A percentile compares a stretch with the other conserved stretches of the same genome.
Evolutionary conservation across 805 yeast species (phyloP).

Genomic region (Blastobotrys robertii): DNA sequence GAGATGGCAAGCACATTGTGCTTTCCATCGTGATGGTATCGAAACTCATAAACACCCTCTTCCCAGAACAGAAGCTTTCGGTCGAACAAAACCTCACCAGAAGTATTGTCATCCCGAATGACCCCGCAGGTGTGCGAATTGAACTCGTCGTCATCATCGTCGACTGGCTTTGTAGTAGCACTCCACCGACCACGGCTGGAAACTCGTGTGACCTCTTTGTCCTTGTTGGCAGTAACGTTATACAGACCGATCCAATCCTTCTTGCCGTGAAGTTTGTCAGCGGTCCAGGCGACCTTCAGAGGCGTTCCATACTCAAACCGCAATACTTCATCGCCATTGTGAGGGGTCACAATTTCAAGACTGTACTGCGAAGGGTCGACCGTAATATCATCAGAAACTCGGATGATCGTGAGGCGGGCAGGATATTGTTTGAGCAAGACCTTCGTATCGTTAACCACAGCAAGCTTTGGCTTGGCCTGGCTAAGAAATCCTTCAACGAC

Average conservation of each 20-base stretch:
- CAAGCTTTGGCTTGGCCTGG: conserved; percentile 25
- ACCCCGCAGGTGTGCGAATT: conserved; percentile 17
- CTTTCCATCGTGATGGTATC: conserved; percentile 57
- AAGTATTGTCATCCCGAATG: conserved; percentile 11
- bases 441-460: conserved; percentile 24
- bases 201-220: conserved; percentile 39
- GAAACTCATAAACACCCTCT: conserved; percentile 61
- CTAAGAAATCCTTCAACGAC: conserved; percentile 37
- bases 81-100: conserved; percentile 43
- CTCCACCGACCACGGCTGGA: conserved; percentile 62
- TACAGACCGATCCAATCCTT: conserved; percentile 76
- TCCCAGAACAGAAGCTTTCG: conserved; percentile 47
- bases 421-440: conserved; percentile 30
- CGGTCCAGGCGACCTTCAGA: conserved; percentile 43
- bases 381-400: conserved; percentile 21
- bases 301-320: conserved; percentile 36
- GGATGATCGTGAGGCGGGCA: conserved; percentile 25
- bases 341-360: conserved; percentile 10
- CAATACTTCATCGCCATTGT: conserved; percentile 1
- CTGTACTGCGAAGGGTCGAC: conserved; percentile 19
- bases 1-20: conserved; percentile 64
- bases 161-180: conserved; percentile 33
- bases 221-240: conserved; percentile 40
- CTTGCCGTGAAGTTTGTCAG: conserved; percentile 39
- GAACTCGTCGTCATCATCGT: conserved; percentile 19